A percentile compares a stretch with the other conserved stretches of the same genome.
These are phyloP conservation scores for Phytophthora cryptogea DNA, from an alignment of 352 stramenopile species.

Conservation along the genomic window DNA sequence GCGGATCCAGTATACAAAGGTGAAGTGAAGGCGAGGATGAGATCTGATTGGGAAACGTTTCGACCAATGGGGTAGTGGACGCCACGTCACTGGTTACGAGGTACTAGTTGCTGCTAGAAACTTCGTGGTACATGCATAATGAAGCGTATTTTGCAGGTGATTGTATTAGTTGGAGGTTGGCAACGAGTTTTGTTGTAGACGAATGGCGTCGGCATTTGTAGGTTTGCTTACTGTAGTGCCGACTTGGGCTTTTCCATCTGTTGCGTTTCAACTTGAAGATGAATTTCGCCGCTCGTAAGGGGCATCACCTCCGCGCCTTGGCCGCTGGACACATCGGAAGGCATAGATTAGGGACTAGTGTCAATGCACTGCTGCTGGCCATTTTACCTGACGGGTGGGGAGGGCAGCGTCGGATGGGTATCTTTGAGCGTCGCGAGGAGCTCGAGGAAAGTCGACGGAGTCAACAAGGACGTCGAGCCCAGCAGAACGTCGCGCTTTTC, in stretches of 20 bases:
- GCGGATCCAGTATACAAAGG: conserved; percentile 17
- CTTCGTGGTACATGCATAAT: not conserved
- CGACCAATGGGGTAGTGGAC: conserved; percentile 23
- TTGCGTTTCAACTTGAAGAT: conserved; percentile 65
- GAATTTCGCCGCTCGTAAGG: conserved; percentile 67
- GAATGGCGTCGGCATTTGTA: not conserved
- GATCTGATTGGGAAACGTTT: conserved; percentile 18
- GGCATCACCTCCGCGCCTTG: conserved; percentile 58
- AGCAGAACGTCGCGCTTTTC: conserved; percentile 80
- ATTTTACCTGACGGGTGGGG: conserved; percentile 15
- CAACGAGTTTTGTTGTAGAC: not conserved
- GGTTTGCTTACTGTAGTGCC: conserved; percentile 14
- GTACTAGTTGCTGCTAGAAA: conserved; percentile 3
- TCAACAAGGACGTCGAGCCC: conserved; percentile 72
- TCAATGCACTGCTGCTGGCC: too few relatives aligned
- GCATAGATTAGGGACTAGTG: too few relatives aligned
- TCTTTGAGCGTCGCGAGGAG: conserved; percentile 70
- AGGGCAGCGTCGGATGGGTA: conserved; percentile 24
- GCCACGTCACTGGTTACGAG: conserved; percentile 6
- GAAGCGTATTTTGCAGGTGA: not conserved
- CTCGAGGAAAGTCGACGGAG: conserved; percentile 62
- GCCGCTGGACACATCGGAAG: conserved; percentile 23
- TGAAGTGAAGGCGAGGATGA: conserved; percentile 6
- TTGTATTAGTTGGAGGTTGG: not conserved
- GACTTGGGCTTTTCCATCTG: conserved; percentile 30